Evolutionary conservation across 1,139 yeast species (phyloP).

Genomic region (Geotrichum bryndzae): DNA sequence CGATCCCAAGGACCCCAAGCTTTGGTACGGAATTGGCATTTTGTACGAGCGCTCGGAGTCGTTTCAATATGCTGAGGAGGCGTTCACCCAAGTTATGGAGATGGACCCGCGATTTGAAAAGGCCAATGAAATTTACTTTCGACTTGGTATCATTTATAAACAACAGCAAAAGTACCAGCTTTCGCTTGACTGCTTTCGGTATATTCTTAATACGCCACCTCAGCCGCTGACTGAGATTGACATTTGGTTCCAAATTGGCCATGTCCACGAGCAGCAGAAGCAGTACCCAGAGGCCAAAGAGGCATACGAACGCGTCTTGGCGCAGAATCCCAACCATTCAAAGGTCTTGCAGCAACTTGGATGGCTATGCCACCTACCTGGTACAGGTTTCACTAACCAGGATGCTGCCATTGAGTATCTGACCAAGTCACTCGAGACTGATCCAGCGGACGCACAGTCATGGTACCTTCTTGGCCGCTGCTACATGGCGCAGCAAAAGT

Average conservation of each 20-base stretch:
- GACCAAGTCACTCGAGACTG: conserved; percentile 82
- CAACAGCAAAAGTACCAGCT: conserved; percentile 84
- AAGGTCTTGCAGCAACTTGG: conserved; percentile 95
- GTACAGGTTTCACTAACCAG: conserved; percentile 65
- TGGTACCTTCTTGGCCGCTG: conserved; percentile 97
- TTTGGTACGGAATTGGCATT: conserved; percentile 98
- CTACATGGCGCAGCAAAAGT: conserved; percentile 92
- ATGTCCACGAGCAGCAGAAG: conserved; percentile 88
- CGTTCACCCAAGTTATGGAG: conserved; percentile 90
- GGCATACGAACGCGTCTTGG: conserved; percentile 87
- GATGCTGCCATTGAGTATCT: conserved; percentile 76
- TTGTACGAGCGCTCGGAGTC: conserved; percentile 94
- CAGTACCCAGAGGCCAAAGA: conserved; percentile 90
- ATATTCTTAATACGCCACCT: conserved; percentile 85
- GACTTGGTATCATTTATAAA: conserved; percentile 94
- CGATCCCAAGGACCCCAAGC: conserved; percentile 90
- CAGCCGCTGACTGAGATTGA: conserved; percentile 94
- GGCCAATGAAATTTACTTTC: conserved; percentile 90
- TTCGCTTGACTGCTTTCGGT: conserved; percentile 90
- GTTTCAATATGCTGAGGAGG: conserved; percentile 94
- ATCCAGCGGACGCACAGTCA: conserved; percentile 88
- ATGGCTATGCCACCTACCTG: conserved; percentile 86
- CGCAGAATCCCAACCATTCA: conserved; percentile 89
- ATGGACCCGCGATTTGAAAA: conserved; percentile 94
- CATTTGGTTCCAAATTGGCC: conserved; percentile 97